Base-by-base conservation (phyloP, 352 stramenopile species). In the Globisporangium lucens region DNA sequence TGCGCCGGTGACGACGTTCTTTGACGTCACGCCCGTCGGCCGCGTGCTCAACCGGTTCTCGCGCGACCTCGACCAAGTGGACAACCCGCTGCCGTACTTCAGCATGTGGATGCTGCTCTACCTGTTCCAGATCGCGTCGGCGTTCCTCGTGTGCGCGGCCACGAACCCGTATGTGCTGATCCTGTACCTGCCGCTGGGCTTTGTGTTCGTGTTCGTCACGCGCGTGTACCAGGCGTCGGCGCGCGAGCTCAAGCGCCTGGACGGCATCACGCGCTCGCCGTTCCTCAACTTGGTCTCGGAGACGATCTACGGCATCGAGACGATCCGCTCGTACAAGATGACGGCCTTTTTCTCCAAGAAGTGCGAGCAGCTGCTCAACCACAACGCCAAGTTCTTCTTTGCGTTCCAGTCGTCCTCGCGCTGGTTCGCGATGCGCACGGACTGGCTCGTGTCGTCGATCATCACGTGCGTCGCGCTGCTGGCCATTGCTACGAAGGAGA, bases 211-310 rank as follows among this genome's bases (percentile, higher is more conserved):
- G 38, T 67, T 73, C 10, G 63, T 84, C 27, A 84, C 83, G 65
- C 86, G 89, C 33, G 97, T 96, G 59, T 97, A 94, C 66, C 73
- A 96, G 53, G 60, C 65, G 9, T 79, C 72, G 6, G 68, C 84
- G 59, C 75, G 77, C 9, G 94, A 98, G 67, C 72, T 98, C n/a
- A 97, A 98, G 78, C 84, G 96, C 15, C 77, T 98, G 15, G 96
- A 99, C 69, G 85, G 85, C 15, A 74, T 98, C 67, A 83, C 71
- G 27, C 72, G 77, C 24, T 77, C 87, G 56, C 96, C 96, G 17
- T 90, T 99, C 46, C 97, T 98, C 67, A 85, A 88, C 13, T 75
- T 98, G 56, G 77, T 98, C 13, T 78, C 80, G 2, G 94, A 99
- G 79, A 98, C 82, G 35, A 73, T 99, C 24, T 82, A 85, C 65